Percentiles rank a stretch among this genome's conserved stretches.
phyloP scores from a whole-genome alignment of 345 rosid species.

The Salix dunnii region DNA sequence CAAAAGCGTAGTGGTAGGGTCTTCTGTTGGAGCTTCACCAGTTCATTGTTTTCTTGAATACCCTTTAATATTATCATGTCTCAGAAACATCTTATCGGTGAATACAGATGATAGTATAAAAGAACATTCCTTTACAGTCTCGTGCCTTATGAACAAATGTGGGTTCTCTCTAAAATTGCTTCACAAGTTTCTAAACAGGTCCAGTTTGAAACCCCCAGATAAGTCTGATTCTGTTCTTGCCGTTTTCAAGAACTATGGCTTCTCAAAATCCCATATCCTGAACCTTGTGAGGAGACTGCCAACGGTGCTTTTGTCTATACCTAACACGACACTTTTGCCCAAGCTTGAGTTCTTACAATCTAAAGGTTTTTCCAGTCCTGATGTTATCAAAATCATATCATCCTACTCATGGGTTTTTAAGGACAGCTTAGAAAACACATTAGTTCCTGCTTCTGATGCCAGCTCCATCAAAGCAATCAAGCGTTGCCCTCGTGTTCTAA shows the following conservation, averaged over 20 bases:
- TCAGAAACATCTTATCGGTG: neutral
- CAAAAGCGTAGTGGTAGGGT: no score
- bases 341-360: conserved; percentile 22
- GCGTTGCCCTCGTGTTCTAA: neutral
- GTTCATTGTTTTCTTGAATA: no score
- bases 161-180: conserved; percentile 9
- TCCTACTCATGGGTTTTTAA: neutral
- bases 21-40: no score
- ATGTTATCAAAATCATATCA: conserved; percentile 6
- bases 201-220: neutral
- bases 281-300: neutral
- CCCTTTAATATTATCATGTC: neutral
- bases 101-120: conserved; percentile 5
- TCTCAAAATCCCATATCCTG: neutral
- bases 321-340: neutral
- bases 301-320: neutral
- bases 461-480: neutral
- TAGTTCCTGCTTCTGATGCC: conserved; percentile 12
- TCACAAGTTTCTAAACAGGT: neutral
- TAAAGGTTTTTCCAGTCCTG: conserved; percentile 14
- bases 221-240: neutral
- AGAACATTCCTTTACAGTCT: neutral
- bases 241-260: neutral
- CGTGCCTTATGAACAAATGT: conserved; percentile 11
- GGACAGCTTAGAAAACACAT: conserved; percentile 3